phyloP scores from a whole-genome alignment of 2,329 filamentous ascomycete genomes.

The Phoma sp. region DNA sequence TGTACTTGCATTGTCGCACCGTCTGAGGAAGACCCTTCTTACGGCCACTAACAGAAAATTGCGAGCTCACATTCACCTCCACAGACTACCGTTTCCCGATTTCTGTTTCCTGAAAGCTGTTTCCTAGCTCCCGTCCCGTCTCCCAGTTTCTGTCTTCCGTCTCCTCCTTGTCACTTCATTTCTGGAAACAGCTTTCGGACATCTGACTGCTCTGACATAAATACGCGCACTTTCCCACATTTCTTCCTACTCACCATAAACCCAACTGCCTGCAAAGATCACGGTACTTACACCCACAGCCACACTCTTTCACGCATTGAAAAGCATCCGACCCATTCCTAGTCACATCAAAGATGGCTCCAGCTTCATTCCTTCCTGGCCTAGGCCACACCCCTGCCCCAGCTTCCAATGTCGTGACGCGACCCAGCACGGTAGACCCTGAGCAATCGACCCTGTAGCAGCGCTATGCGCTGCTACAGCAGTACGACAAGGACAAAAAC shows the following conservation, averaged over 20 bases:
- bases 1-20: constrained; percentile 15
- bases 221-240: constrained; percentile 9
- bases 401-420: not conserved
- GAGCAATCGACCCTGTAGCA: constrained; percentile 31
- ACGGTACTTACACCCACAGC: not conserved
- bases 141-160: not conserved
- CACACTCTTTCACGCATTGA: not conserved
- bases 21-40: constrained; percentile 13
- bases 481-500: constrained; percentile 40
- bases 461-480: constrained; percentile 43
- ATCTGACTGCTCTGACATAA: constrained; percentile 4
- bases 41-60: constrained; percentile 16
- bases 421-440: constrained; percentile 2
- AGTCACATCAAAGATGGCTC: constrained; percentile 20
- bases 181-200: constrained; percentile 10
- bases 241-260: constrained; percentile 16
- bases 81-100: constrained; percentile 6
- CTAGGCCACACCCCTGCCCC: constrained; percentile 12
- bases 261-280: not conserved
- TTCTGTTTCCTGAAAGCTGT: not conserved
- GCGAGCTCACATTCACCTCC: constrained; percentile 12
- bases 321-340: not conserved
- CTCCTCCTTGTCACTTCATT: constrained; percentile 2
- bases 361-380: constrained; percentile 19
- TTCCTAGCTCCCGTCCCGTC: not conserved